Base-by-base conservation (phyloP, 2,329 filamentous ascomycete genomes). In the Nigrospora sphaerica region DNA sequence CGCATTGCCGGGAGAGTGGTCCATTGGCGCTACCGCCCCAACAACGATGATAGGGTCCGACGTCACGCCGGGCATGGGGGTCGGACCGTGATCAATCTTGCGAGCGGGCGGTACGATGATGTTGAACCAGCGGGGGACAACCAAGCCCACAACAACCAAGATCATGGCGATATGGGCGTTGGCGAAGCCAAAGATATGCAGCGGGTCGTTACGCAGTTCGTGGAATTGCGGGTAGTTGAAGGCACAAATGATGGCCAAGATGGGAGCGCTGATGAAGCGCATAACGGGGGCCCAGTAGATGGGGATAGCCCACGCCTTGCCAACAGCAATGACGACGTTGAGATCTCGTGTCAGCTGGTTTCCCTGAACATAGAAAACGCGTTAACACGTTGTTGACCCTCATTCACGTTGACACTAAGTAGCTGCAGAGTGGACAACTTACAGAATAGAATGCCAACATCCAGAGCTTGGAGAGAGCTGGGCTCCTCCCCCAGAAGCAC, bases 391-490 rank as follows among this genome's bases (percentile, higher is more conserved):
- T 10, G 5, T 11, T 7, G 40, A 32, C 13, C 14, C 4, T 14
- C 6, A 9, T 35, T 4, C 16, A 36, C 10, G 14, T 36, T 4
- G 13, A 2, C 13, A n/a, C 13, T 4, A n/a, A 19, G 3, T 6
- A 11, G 7, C 23, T 9, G 10, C 10, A 12, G 6, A 12, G 12
- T 2, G 7, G n/a, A 54, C 72, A 61, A 28, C 23, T 28, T 67
- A 78, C 76, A 14, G 76, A 80, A 59, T 80, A 81, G 50, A 78
- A 76, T 0, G 66, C 63, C 32, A 80, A 54, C 49, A 72, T 80
- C 73, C 75, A 81, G 40, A 78, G 69, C 2, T 66, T 66, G 33
- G 61, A 58, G 1, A 67, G 33, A 23, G 68, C 56, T 0, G 51
- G 47, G 35, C 67, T 74, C 6, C 53, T 54, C 3, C 60, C 61